A percentile compares a stretch with the other conserved stretches of the same genome.
phyloP scores from a whole-genome alignment of 1,139 yeast species.

The Kurtzmaniella quercitrusa region DNA sequence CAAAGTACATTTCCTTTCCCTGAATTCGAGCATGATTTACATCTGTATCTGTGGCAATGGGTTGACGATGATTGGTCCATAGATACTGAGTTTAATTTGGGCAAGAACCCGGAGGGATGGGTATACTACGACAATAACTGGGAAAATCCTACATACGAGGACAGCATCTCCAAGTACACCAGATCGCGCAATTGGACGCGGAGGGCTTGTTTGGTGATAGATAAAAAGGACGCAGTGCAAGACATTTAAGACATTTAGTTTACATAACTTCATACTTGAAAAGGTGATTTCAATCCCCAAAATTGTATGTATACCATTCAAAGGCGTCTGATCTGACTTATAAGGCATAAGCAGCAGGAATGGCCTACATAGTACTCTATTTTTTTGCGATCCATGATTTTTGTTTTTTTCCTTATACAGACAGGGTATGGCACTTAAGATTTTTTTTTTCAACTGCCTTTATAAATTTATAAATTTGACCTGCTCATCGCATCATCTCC shows the following conservation, averaged over 20 bases:
- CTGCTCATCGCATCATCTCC: slow-evolving; percentile 4
- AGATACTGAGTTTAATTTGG: slow-evolving; percentile 36
- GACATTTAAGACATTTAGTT: slow-evolving; percentile 19
- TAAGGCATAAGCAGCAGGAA: too few species aligned
- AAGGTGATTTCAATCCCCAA: too few species aligned
- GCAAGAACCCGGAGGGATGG: slow-evolving; percentile 47
- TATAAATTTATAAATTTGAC: neutral
- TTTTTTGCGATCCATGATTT: too few species aligned
- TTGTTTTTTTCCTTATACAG: too few species aligned
- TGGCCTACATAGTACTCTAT: too few species aligned
- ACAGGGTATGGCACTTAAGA: too few species aligned
- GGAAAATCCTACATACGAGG: slow-evolving; percentile 37
- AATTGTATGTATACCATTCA: too few species aligned
- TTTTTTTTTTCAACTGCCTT: neutral
- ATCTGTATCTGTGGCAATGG: slow-evolving; percentile 53
- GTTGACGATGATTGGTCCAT: slow-evolving; percentile 47
- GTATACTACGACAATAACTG: slow-evolving; percentile 49
- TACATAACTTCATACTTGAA: too few species aligned
- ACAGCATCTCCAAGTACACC: slow-evolving; percentile 50
- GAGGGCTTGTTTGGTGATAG: slow-evolving; percentile 42
- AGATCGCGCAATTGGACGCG: slow-evolving; percentile 50
- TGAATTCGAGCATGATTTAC: slow-evolving; percentile 36
- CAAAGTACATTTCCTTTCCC: slow-evolving; percentile 43
- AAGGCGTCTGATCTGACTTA: too few species aligned
- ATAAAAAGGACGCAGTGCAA: slow-evolving; percentile 30